Evolutionary conservation across 768 basidiomycete genomes (phyloP), one percentile per base, ranked within the genome.

Genomic region (Xanthoconium stramineum): DNA sequence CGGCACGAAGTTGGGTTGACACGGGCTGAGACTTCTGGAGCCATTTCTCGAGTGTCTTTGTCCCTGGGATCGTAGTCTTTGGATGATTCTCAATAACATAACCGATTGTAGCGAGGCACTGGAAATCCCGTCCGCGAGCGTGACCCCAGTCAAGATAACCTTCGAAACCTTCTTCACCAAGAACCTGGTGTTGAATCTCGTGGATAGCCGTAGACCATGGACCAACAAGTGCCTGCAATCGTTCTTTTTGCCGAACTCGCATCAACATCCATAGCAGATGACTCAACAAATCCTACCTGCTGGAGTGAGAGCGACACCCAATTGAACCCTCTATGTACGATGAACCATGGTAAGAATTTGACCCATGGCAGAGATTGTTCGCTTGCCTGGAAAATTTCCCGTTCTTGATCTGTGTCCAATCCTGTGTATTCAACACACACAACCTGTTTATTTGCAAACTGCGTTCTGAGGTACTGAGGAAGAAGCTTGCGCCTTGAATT

Each of bases 371-470:
- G 29, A 48, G 43, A 13, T 19, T 38, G 29, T 12, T 51, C 35
- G 57, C 74, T 40, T 58, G 75, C 83, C 73, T 82, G 77, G 59
- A 87, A 90, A 28, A 87, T 83, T 62, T 86, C 87, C 30, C 85
- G 78, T 60, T 88, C 89, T 63, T 82, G 79, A 48, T 82, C 77
- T 8, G 66, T 66, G 0, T 69, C 73, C 40, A 86, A 64, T 17
- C 75, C 74, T 3, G 71, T 68, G 59, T 86, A 86, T 62, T 85
- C 84, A 1, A 81, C 75, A 53, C 78, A 82, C 11, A 76, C 75
- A 14, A 83, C 74, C 52, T 79, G 77, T 57, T 76, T 80, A 50
- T 76, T 73, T 37, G 71, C 53, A 58, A 80, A 82, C 43, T 70
- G 64, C 4, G 67, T 72, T 39, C 61, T 69, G 47, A 76, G 65